Evolutionary conservation across 2,329 filamentous ascomycete genomes (phyloP), one percentile per base, ranked within the genome.

Genomic region (Cercospora sp.): DNA sequence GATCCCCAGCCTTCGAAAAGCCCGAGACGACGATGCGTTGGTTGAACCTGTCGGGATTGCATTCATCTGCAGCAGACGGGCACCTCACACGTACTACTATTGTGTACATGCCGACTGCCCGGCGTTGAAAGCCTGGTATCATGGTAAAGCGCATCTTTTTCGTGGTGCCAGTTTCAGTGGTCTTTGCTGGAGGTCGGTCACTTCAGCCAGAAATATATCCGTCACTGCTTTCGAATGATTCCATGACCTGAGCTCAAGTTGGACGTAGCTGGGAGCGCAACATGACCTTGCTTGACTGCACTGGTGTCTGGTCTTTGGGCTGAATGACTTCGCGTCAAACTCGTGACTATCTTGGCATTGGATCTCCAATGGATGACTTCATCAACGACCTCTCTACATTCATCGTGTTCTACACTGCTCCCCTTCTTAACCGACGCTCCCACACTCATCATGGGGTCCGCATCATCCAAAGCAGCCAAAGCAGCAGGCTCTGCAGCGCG

Each of bases 381-480:
- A 59, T 59, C 28, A 59, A 59, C 30, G 30, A 59, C 16, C 55
- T 59, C 24, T 59, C 55, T 59, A 18, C 32, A 21, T 21, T 7
- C 3, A 58, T 32, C 9, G 9, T 53, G 9, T 55, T 9, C 24
- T 55, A 10, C 49, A 55, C 49, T 30, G 3, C 24, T 53, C 6
- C 26, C 24, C 3, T 16, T 1, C 13, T 30, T 3, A 1, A 28
- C 24, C 6, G 55, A 59, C 24, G 28, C 32, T 37, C 55, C 8
- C 55, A 59, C 2, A 32, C 0, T 53, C 26, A 34, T 16, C 67
- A 88, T 89, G 87, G 87, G 87, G n/a, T 82, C 85, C 2, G 84
- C 85, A n/a, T 80, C 83, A 51, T 89, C 87, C 6, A 89, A 88
- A 79, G 83, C 83, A 43, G 82, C 81, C 9, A 81, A 81, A 55